Percentiles rank a stretch among this genome's conserved stretches.
Conservation (phyloP, 257 asterid genomes). For the Solanum sitiens region DNA sequence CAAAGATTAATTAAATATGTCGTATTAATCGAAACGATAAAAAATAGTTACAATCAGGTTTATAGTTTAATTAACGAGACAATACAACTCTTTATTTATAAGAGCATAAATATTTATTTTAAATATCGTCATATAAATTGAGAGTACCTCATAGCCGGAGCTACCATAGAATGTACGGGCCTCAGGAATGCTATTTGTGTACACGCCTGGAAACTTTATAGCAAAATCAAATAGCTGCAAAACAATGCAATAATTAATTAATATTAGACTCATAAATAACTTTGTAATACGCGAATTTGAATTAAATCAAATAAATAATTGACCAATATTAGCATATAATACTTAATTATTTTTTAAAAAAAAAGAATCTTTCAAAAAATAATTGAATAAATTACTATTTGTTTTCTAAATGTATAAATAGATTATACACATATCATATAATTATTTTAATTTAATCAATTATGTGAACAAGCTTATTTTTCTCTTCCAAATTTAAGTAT, state of each 20-base stretch:
- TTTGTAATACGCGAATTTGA: accelerated
- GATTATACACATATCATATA: not conserved
- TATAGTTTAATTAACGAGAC: not conserved
- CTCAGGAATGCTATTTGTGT: constrained; percentile 34
- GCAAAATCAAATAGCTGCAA: constrained; percentile 55
- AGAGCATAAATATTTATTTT: not conserved
- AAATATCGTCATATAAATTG: not conserved
- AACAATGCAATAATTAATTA: not conserved
- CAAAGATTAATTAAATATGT: not conserved
- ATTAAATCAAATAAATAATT: not conserved
- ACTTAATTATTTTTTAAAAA: not conserved
- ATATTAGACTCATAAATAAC: not conserved
- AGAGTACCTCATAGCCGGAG: constrained; percentile 40
- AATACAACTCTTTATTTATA: not conserved
- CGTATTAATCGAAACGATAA: not conserved
- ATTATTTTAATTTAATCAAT: not conserved
- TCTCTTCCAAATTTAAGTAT: too few relatives aligned
- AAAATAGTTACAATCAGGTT: not conserved
- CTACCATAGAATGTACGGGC: constrained; percentile 34
- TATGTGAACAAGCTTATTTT: not conserved
- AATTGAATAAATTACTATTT: not conserved
- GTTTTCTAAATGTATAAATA: not conserved
- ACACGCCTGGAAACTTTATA: constrained; percentile 14
- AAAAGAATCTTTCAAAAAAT: not conserved
- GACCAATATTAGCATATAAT: not conserved